Base-by-base conservation (phyloP, 805 yeast species). In the Metschnikowia similis region DNA sequence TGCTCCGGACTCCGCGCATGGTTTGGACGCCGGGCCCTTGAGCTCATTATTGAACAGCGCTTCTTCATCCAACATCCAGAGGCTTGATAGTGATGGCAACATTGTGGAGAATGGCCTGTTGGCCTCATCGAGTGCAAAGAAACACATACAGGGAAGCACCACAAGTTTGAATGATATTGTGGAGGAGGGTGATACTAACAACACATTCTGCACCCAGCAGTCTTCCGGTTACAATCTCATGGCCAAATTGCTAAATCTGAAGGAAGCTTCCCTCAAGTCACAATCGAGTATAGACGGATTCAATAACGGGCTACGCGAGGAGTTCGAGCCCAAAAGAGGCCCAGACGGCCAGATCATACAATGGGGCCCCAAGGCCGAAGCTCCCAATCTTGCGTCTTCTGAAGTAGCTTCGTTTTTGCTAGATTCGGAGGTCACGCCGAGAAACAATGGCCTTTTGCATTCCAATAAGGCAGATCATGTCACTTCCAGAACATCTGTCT, bases 11-110 rank as follows among this genome's bases (percentile, higher is more conserved):
- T 29, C 41, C 28, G 8, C 58, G 10, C 59, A 56, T 39, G 59
- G 59, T 38, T 53, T 62, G 37, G 61, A 57, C 48, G 65, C 61
- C 8, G 50, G 61, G 2, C 56, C 65, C 40, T 50, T 54, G 21
- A 59, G 68, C 47, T n/a, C 47, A 46, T 32, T 42, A 16, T 27
- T 43, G 11, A 16, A 41, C 16, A 71, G 65, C 43, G 53, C 56
- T 28, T 65, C 69, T 3, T 57, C 65, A 21, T 69, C 67, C 6
- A 75, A 76, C 53, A 58, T 73, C 49, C 78, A 75, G 57, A 57
- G 75, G 50, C 63, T 72, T 45, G 79, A 74, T 53, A 73, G 76
- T 50, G 73, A 72, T 49, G 79, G 79, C 0, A 74, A 74, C 55
- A 62, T 75, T 8, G 70, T 66, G 11, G 46, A 43, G 28, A 74